A percentile compares a stretch with the other conserved stretches of the same genome.
phyloP scores from a whole-genome alignment of 495 filamentous ascomycete species.

The Hyaloscypha finlandica region DNA sequence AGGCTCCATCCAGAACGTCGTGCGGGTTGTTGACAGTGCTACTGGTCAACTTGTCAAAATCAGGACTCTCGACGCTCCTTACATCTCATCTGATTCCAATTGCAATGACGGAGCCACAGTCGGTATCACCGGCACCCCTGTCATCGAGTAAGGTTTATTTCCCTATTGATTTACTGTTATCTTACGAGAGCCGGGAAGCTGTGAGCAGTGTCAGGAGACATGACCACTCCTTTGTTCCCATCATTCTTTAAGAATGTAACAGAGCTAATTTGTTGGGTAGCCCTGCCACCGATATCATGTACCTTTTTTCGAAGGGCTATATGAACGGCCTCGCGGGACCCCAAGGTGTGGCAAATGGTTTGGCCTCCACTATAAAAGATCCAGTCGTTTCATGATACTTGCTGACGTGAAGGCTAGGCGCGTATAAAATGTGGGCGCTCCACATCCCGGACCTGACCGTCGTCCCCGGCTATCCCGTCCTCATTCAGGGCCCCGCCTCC shows the following conservation, averaged over 20 bases:
- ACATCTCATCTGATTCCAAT: conserved; percentile 32
- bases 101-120: conserved; percentile 37
- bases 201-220: no score
- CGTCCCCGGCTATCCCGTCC: conserved; percentile 22
- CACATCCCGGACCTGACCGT: conserved; percentile 22
- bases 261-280: no score
- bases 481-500: conserved; percentile 26
- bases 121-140: conserved; percentile 31
- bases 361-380: background rate
- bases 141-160: conserved; percentile 16
- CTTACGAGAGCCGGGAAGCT: no score
- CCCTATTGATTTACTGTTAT: no score
- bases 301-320: conserved; percentile 30
- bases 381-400: background rate
- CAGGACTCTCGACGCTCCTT: conserved; percentile 35
- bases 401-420: background rate
- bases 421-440: conserved; percentile 29
- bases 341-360: background rate
- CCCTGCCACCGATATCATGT: conserved; percentile 17
- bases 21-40: conserved; percentile 37
- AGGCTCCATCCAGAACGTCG: conserved; percentile 19
- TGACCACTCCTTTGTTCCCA: no score
- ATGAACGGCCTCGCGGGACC: no score
- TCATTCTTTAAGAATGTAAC: background rate
- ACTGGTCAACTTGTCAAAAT: conserved; percentile 36